Evolutionary conservation across 805 yeast species (phyloP), one percentile per base, ranked within the genome.

Genomic region (Sugiyamaella boreocaroliniensis): DNA sequence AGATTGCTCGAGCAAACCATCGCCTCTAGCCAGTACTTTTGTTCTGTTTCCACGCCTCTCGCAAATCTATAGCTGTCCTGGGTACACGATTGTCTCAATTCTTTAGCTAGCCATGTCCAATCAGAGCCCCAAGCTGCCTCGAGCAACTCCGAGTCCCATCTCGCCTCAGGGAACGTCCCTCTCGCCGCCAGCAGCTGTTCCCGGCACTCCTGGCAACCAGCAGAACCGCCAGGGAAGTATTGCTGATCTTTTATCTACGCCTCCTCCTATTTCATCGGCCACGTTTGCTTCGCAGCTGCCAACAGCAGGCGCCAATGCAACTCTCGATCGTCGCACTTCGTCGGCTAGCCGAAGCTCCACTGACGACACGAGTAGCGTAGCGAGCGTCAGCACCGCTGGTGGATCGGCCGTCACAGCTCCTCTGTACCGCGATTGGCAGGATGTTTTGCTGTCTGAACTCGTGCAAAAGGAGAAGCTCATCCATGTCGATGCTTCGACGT

Each of bases 401-500:
- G 22, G 34, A 2, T 16, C 45, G 37, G 26, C n/a, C n/a, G n/a
- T 42, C 10, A 20, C 42, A n/a, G 45, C 44, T 18, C 11, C 50
- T 29, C 8, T 37, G 29, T 40, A 8, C 45, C 51, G 59, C 37
- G 88, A 85, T 59, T 88, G 96, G 95, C 80, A 80, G 62, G 85
- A 83, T 56, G 79, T 87, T 19, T 79, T 77, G 42, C 73, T 93
- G 56, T 68, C 77, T 12, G 93, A 87, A 59, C 75, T 93, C 60
- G 83, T 89, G 42, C 95, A 88, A 68, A 75, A 78, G 44, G 89
- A 85, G 58, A 85, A 86, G 66, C 76, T 93, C 60, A 79, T 90
- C 47, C 76, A 82, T 43, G 82, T 89, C 57, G 78, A 79, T 56
- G 80, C 83, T 2, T 70, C 79, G 5, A 73, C 80, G 37, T 81